A percentile compares a stretch with the other conserved stretches of the same genome.
Conservation (phyloP, 1,284 basidiomycete species). For the Ceratobasidium sp. region DNA sequence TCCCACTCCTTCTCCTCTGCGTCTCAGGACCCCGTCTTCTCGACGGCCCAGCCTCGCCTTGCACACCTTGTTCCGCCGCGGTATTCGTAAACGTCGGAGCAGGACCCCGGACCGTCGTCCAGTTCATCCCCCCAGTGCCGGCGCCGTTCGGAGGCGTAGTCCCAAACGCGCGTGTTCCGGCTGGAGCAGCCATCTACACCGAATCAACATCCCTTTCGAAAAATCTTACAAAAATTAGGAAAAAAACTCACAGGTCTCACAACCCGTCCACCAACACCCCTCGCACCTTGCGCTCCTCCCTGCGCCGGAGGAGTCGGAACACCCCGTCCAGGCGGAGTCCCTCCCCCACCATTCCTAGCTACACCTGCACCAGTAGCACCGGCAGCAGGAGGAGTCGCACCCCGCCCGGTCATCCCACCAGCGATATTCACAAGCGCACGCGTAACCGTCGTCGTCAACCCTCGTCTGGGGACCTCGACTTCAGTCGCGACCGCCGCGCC, state of each 20-base stretch:
- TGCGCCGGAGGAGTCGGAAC: no score
- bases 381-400: neutral
- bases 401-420: conserved; percentile 18
- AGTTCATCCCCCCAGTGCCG: no score
- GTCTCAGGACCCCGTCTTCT: conserved; percentile 33
- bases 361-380: neutral
- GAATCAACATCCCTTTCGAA: neutral
- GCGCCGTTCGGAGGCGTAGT: neutral
- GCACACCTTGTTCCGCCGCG: no score
- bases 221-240: neutral
- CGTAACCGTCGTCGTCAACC: conserved; percentile 28
- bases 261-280: neutral
- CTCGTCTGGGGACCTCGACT: conserved; percentile 32
- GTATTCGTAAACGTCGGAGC: neutral
- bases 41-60: conserved; percentile 29
- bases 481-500: conserved; percentile 35
- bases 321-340: no score
- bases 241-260: conserved; percentile 11
- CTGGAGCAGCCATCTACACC: neutral
- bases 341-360: no score
- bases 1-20: conserved; percentile 7
- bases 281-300: no score
- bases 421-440: conserved; percentile 32
- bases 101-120: no score
- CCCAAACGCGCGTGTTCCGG: neutral